Evolutionary conservation across 495 filamentous ascomycete species (phyloP), one percentile per base, ranked within the genome.

Genomic region (Pyronema domesticum): DNA sequence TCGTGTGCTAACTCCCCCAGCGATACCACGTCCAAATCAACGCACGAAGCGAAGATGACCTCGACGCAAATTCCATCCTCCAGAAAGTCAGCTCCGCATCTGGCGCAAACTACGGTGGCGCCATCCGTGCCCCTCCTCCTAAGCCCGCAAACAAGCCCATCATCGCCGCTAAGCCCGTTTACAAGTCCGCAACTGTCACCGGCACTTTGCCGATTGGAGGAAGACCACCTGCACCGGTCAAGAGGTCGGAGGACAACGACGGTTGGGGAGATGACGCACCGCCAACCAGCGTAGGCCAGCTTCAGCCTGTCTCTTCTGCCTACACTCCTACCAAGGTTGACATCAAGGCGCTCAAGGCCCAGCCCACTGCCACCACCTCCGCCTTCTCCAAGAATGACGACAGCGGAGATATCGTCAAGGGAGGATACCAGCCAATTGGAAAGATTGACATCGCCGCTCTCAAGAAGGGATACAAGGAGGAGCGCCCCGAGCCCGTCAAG

Each of bases 1-100:
- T 53, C 37, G 19, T 6, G 13, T 34, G 7, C 23, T 51, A 33
- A 54, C 15, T 39, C 39, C 55, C 14, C 15, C 65, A 83, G 79
- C 91, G 91, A 43, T 96, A 96, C 64, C 91, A 99, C 67, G 87
- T 99, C 42, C 93, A 96, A 70, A 80, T 99, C 51, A 95, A 87
- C 37, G 91, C 91, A 48, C 83, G 91, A 46, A 89, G 89, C 52
- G 86, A 95, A 53, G 73, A 76, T 44, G 88, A 99, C 61, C 74
- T 99, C 51, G 81, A 80, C 2, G 86, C 87, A 4, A 86, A 94
- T 60, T 74, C 74, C 35, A 96, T 99, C 50, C 70, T 96, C 7
- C 81, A 93, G 55, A 95, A 94, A 66, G 84, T 96, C n/a, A 81
- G 87, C 45, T 91, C 96, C 72, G 81, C 93, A 13, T 96, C 93